Base-by-base conservation (phyloP, 2,329 filamentous ascomycete species). In the Neonectria magnoliae region DNA sequence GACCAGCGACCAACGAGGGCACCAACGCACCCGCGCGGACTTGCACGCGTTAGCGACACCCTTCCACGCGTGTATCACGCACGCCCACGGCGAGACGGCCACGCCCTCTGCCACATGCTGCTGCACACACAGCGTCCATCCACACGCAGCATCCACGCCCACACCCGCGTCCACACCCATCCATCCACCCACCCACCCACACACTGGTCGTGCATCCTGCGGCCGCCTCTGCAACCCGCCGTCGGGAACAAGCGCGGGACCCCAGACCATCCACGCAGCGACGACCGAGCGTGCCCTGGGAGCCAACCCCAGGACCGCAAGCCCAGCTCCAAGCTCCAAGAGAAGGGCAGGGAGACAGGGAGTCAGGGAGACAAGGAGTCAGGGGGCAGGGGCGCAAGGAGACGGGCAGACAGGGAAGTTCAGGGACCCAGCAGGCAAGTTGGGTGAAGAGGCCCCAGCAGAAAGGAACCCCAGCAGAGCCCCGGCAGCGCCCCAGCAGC, bases 201-300 rank as follows among this genome's bases (percentile, higher is more conserved):
- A 73, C 71, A 67, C 64, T 68, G 72, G 70, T 74, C 62, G 71
- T 78, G 77, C 76, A 74, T 76, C 64, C 77, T 80, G 78, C 78
- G 78, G 78, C 78, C 78, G 71, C 63, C 71, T 78, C 77, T 80
- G 77, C 77, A 76, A 74, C 78, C 77, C 75, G 73, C 73, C 71
- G 69, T 72, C 76, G 76, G 76, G 73, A 76, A 75, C 72, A 76
- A 75, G 76, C 75, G 76, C 75, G 75, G 71, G 72, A 76, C 77
- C 76, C 76, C 73, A 71, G 73, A 71, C 71, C 52, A 65, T 61
- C 71, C 52, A 65, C 62, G 59, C 64, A 73, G 68, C 64, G 65
- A 53, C 62, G 67, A 56, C 69, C 58, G 60, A 66, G 62, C 53
- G 52, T 50, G 55, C 44, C 44, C 33, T 59, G 51, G 66, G 66